These are phyloP conservation scores for Nothophytophthora sp. DNA, from an alignment of 352 stramenopile genomes.

Conservation along the genomic window DNA sequence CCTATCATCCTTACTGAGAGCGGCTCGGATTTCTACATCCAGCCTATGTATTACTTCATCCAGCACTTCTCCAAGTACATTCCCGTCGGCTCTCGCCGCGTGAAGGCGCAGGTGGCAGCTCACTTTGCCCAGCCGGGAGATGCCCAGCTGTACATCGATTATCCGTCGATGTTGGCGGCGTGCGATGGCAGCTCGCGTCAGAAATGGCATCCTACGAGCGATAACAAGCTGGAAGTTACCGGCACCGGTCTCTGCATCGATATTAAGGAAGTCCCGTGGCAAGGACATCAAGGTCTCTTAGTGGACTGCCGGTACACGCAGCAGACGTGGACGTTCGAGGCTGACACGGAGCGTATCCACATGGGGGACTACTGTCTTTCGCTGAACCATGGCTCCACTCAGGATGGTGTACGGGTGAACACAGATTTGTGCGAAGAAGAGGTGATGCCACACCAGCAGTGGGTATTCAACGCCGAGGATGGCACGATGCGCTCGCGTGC, in stretches of 20 bases:
- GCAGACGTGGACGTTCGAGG: slow-evolving; percentile 63
- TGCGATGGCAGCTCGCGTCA: slow-evolving; percentile 72
- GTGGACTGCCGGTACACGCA: slow-evolving; percentile 63
- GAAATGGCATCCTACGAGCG: slow-evolving; percentile 40
- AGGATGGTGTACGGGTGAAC: slow-evolving; percentile 45
- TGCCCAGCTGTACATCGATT: slow-evolving; percentile 47
- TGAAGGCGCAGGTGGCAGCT: slow-evolving; percentile 45
- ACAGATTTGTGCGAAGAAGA: slow-evolving; percentile 36
- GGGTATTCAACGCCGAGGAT: slow-evolving; percentile 48
- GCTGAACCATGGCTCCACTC: slow-evolving; percentile 54
- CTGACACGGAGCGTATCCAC: slow-evolving; percentile 36
- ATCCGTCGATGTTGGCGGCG: slow-evolving; percentile 43
- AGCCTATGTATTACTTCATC: slow-evolving; percentile 91
- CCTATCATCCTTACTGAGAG: slow-evolving; percentile 72
- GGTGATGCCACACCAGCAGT: slow-evolving; percentile 43
- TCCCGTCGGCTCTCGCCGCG: slow-evolving; percentile 58
- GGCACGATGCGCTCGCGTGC: slow-evolving; percentile 45
- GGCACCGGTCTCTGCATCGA: slow-evolving; percentile 58
- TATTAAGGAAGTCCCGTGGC: slow-evolving; percentile 30
- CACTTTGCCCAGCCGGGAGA: slow-evolving; percentile 57
- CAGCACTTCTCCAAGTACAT: slow-evolving; percentile 89
- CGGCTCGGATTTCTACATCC: slow-evolving; percentile 61
- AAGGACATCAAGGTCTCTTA: slow-evolving; percentile 60
- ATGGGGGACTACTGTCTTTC: slow-evolving; percentile 61
- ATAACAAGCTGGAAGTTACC: slow-evolving; percentile 68